A percentile compares a stretch with the other conserved stretches of the same genome.
Evolutionary conservation across 306 rosid genomes (phyloP).

Genomic region (Inga laurina): DNA sequence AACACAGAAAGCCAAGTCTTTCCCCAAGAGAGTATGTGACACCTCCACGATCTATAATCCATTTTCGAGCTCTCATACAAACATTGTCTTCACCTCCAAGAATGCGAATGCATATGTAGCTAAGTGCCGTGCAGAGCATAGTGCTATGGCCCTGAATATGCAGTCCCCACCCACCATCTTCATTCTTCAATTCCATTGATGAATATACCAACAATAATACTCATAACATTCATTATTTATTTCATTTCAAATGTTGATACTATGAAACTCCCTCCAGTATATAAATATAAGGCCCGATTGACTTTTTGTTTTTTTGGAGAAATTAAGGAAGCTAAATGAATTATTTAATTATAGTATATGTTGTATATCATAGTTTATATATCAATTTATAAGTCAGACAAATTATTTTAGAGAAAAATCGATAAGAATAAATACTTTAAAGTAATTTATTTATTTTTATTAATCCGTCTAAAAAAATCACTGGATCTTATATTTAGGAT

Average conservation of each 20-base stretch:
- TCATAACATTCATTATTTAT: too few relatives aligned
- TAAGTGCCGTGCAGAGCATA: slow-evolving; percentile 67
- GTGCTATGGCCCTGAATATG: slow-evolving; percentile 75
- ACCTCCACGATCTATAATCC: slow-evolving; percentile 76
- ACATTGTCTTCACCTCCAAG: slow-evolving; percentile 71
- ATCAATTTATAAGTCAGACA: too few relatives aligned
- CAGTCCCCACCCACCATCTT: slow-evolving; percentile 85
- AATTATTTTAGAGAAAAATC: too few relatives aligned
- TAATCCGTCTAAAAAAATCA: too few relatives aligned
- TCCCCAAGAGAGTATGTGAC: slow-evolving; percentile 74
- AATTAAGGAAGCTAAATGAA: too few relatives aligned
- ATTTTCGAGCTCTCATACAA: slow-evolving; percentile 59
- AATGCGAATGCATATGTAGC: slow-evolving; percentile 62
- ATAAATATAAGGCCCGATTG: too few relatives aligned
- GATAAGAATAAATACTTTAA: too few relatives aligned
- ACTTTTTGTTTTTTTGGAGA: too few relatives aligned
- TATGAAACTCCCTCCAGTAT: not conserved
- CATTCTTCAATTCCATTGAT: slow-evolving; percentile 41
- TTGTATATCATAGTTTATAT: too few relatives aligned
- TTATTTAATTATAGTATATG: too few relatives aligned
- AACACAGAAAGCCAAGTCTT: slow-evolving; percentile 76
- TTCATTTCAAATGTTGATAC: not conserved
- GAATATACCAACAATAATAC: not conserved
- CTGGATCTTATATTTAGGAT: too few relatives aligned
- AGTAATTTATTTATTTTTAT: too few relatives aligned